These are phyloP conservation scores for Chloris gayana DNA, from an alignment of 176 grass and related monocot species.

Conservation along the genomic window DNA sequence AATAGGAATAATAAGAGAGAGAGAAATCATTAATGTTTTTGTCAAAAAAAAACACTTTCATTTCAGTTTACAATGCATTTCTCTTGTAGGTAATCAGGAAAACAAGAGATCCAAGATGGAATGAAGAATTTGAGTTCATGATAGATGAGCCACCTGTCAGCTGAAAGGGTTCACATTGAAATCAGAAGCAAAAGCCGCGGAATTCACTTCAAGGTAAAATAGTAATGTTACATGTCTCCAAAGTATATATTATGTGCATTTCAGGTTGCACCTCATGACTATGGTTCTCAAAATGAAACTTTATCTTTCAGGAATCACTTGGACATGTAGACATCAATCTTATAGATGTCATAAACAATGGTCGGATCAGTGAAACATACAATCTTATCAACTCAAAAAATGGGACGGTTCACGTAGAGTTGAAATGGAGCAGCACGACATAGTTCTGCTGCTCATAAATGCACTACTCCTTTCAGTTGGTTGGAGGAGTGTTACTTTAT, in stretches of 20 bases:
- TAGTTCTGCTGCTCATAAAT: too few relatives aligned
- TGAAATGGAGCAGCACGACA: conserved; percentile 83
- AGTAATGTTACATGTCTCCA: too few relatives aligned
- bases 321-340: conserved; percentile 76
- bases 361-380: conserved; percentile 80
- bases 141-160: conserved; percentile 64
- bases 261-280: too few relatives aligned
- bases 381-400: conserved; percentile 89
- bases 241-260: too few relatives aligned
- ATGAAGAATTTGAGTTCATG: conserved; percentile 83
- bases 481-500: too few relatives aligned
- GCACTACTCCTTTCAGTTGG: too few relatives aligned
- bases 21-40: too few relatives aligned
- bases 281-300: too few relatives aligned
- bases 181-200: conserved; percentile 51
- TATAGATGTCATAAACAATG: conserved; percentile 77
- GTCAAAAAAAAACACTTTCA: too few relatives aligned
- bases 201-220: too few relatives aligned
- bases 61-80: too few relatives aligned
- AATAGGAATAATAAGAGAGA: not conserved
- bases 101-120: conserved; percentile 84
- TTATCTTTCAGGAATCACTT: conserved; percentile 81
- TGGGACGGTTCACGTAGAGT: conserved; percentile 67
- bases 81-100: conserved; percentile 73
- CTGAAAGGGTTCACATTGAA: conserved; percentile 71